Evolutionary conservation across 1,284 basidiomycete species (phyloP), one percentile per base, ranked within the genome.

Genomic region (Moniliella sp.): DNA sequence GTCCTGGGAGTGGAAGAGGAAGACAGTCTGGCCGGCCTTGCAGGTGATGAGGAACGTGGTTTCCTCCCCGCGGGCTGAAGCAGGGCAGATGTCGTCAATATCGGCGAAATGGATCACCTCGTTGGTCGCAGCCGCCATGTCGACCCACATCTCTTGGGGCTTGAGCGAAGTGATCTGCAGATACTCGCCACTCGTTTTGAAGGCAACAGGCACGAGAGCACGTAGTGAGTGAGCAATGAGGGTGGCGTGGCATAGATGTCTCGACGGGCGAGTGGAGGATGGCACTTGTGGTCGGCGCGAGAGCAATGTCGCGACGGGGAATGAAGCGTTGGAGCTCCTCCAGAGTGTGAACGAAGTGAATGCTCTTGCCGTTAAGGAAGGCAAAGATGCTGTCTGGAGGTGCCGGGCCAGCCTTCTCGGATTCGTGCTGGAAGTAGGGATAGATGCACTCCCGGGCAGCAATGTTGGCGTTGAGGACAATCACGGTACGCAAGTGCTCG

Each of bases 181-280:
- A 26, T 52, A 41, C 14, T 52, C 48, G 29, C 43, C 43, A 10
- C 47, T 46, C 5, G 52, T 45, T 26, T 39, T 31, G 36, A 55
- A 53, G 0, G 43, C 37, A 32, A 55, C 51, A 1, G 51, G 51
- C 8, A 45, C 46, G 30, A 55, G 30, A n/a, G 32, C 30, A 28
- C 50, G 47, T 30, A 52, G 52, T n/a, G n/a, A n/a, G 35, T 55
- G 51, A 49, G 50, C 50, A 3, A 55, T 49, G 42, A 53, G 39
- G 4, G 51, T n/a, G n/a, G 51, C 44, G 33, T 46, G n/a, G 40
- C 37, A 35, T 50, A 55, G 11, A 36, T 37, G 16, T 38, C 16
- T 55, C 51, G 9, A 36, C 25, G 1, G 39, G 27, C 19, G 45
- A 39, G 15, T 35, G 34, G 12, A 42, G 31, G 21, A 55, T 47